phyloP scores from a whole-genome alignment of 257 asterid species.

The Misopates orontium region DNA sequence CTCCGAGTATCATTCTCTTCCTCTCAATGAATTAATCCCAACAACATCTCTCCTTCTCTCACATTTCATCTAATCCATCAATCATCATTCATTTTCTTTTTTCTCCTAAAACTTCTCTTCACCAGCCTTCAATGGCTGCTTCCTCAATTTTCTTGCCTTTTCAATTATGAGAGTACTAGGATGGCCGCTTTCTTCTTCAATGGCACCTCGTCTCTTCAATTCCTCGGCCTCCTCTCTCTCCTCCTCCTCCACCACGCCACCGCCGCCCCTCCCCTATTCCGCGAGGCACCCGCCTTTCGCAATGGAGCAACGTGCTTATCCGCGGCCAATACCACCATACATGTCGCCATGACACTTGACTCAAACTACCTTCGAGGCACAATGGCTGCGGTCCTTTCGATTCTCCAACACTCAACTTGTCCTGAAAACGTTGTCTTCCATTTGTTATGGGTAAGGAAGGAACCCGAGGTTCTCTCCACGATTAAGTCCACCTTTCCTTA shows the following conservation, averaged over 20 bases:
- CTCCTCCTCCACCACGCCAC: constrained; percentile 38
- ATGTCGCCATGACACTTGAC: constrained; percentile 75
- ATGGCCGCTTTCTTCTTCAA: constrained; percentile 63
- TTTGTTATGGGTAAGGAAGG: constrained; percentile 43
- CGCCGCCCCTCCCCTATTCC: constrained; percentile 32
- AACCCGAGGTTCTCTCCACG: constrained; percentile 44
- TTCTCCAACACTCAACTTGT: constrained; percentile 64
- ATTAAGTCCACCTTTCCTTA: constrained; percentile 59
- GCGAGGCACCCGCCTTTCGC: constrained; percentile 69
- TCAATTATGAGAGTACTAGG: constrained; percentile 45
- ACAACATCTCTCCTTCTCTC: too few species aligned
- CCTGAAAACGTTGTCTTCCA: constrained; percentile 62
- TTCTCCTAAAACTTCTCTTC: constrained; percentile 53
- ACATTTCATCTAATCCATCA: not conserved
- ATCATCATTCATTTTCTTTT: constrained; percentile 21
- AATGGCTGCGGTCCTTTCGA: constrained; percentile 70
- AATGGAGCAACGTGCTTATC: constrained; percentile 46
- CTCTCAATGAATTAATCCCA: too few species aligned
- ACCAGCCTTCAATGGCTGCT: constrained; percentile 64
- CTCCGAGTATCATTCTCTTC: too few species aligned
- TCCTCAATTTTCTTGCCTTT: constrained; percentile 29
- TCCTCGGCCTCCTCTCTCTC: constrained; percentile 65
- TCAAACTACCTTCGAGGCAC: constrained; percentile 69
- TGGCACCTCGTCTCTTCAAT: constrained; percentile 33
- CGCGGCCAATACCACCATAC: constrained; percentile 31